phyloP scores from a whole-genome alignment of 1,284 basidiomycete species.

The Leccinum pachyderme region DNA sequence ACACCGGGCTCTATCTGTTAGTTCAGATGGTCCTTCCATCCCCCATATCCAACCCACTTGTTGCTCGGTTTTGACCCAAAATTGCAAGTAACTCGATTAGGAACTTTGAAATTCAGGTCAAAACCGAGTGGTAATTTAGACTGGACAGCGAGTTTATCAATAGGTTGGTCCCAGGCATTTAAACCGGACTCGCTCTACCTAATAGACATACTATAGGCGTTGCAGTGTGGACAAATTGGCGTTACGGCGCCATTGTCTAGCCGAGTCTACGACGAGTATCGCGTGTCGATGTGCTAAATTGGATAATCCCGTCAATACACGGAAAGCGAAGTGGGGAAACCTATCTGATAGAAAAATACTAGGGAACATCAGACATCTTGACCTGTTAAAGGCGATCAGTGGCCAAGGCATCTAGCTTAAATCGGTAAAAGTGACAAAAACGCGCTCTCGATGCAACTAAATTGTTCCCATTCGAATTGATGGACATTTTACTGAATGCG shows the following conservation, averaged over 20 bases:
- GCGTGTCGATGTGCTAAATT: not conserved
- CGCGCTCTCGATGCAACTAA: too few relatives aligned
- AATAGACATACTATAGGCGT: constrained; percentile 1
- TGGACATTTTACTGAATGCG: too few relatives aligned
- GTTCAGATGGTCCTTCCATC: not conserved
- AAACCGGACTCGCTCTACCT: constrained; percentile 2
- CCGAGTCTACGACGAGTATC: not conserved
- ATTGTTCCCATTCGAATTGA: too few relatives aligned
- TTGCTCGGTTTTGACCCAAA: not conserved
- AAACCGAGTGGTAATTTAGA: not conserved
- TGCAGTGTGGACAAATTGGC: not conserved
- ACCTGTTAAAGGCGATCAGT: constrained; percentile 10
- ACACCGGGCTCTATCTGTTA: not conserved
- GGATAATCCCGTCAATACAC: not conserved
- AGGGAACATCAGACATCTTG: not conserved
- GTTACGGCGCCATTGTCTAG: not conserved
- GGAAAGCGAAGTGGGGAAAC: not conserved
- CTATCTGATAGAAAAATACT: constrained; percentile 7
- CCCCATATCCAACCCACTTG: not conserved
- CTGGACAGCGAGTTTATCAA: not conserved
- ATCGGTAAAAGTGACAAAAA: not conserved
- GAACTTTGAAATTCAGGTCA: constrained; percentile 1
- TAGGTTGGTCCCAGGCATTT: constrained; percentile 6
- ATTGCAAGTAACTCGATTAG: not conserved
- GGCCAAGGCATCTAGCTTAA: constrained; percentile 1